Base-by-base conservation (phyloP, 2,329 filamentous ascomycete species). In the Eutypella sp. region DNA sequence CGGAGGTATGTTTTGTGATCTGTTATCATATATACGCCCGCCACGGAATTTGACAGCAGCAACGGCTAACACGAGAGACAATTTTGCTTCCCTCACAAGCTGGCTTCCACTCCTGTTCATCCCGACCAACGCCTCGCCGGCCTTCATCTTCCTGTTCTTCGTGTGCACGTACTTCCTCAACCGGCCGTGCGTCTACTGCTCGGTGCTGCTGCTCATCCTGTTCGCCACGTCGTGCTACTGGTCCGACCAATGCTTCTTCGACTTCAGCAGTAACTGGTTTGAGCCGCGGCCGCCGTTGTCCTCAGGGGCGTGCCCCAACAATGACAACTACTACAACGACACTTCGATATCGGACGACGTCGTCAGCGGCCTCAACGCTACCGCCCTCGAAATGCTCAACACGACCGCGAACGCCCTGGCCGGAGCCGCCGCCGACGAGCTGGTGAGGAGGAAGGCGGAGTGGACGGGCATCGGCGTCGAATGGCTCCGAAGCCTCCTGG, bases 171-270 rank as follows among this genome's bases (percentile, higher is more conserved):
- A 96, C 75, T 88, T 95, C 70, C 84, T 99, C 59, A 95, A 96
- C 71, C 85, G 92, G 45, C 93, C 93, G 44, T 99, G 93, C 73
- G 85, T 96, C 58, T 99, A 99, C 78, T 99, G 93, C 79, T 96
- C 90, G 50, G 84, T 96, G 51, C 85, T 99, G 44, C 88, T 99
- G 41, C 79, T 96, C 54, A 90, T 97, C 58, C 89, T 99, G 57
- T 95, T 96, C 73, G 79, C 91, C 55, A 95, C 90, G 22, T 90
- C 86, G 22, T 93, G 88, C 68, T 85, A 91, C 76, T 93, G 88
- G 88, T 87, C 85, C 55, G 87, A 91, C 64, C 82, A 84, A 44
- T 93, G 88, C 65, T 93, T 97, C 72, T 93, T 97, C 74, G 92
- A 97, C 72, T 87, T 96, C 60, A 79, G 74, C 63, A 87, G 84